Evolutionary conservation across 768 basidiomycete species (phyloP).

Genomic region (Xerocomus potaroensis): DNA sequence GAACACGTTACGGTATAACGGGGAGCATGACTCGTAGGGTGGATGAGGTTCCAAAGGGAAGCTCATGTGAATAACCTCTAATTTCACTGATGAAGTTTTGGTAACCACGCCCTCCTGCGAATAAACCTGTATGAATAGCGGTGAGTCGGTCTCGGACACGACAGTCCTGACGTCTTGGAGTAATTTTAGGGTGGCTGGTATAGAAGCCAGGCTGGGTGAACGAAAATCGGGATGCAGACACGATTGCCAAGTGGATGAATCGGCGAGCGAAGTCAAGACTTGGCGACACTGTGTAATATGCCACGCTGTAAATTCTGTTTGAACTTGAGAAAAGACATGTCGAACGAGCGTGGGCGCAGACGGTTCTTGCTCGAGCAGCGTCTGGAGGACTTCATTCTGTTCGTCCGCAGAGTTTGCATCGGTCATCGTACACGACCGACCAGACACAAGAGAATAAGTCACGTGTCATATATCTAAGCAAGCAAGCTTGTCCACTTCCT

Average conservation of each 20-base stretch:
- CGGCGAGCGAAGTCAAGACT: constrained; percentile 11
- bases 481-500: background rate
- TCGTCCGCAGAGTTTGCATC: constrained; percentile 10
- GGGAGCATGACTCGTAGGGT: constrained; percentile 55
- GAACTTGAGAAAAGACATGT: constrained; percentile 18
- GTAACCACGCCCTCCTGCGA: constrained; percentile 11
- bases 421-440: background rate
- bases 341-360: constrained; percentile 11
- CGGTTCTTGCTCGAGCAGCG: constrained; percentile 1
- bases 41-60: constrained; percentile 29
- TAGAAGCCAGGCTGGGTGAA: background rate
- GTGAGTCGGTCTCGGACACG: background rate
- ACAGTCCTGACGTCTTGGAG: background rate
- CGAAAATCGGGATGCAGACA: constrained; percentile 11
- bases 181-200: background rate
- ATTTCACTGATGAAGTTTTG: constrained; percentile 6
- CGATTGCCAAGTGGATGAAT: constrained; percentile 15
- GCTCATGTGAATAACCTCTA: constrained; percentile 13
- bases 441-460: background rate
- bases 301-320: constrained; percentile 24
- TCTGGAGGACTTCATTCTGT: constrained; percentile 7
- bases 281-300: constrained; percentile 11
- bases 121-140: constrained; percentile 12
- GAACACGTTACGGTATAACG: constrained; percentile 42
- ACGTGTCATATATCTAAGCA: background rate